These are phyloP conservation scores for Coelastrella sp. DNA, from an alignment of 139 green algal species.

Conservation along the genomic window DNA sequence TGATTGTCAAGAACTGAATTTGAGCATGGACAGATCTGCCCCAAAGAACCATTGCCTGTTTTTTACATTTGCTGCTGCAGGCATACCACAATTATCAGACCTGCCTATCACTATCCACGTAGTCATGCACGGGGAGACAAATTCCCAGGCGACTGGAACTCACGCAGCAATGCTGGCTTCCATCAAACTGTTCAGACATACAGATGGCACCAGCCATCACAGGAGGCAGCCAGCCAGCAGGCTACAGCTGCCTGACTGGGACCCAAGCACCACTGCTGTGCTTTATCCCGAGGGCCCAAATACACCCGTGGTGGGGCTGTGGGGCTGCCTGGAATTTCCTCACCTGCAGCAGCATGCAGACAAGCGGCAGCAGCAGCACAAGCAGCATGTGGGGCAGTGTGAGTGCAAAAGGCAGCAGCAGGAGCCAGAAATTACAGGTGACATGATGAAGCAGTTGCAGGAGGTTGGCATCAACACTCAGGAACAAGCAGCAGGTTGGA, in stretches of 20 bases:
- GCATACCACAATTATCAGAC: background rate
- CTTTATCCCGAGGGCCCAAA: conserved; percentile 33
- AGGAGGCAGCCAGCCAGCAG: conserved; percentile 1
- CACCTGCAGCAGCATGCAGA: too few relatives aligned
- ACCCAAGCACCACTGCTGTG: conserved; percentile 34
- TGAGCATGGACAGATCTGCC: background rate
- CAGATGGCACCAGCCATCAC: conserved; percentile 36
- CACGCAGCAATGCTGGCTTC: conserved; percentile 39
- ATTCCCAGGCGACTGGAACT: conserved; percentile 36
- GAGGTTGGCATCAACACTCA: background rate
- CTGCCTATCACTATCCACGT: conserved; percentile 36
- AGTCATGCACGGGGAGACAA: conserved; percentile 44
- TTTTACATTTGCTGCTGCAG: background rate
- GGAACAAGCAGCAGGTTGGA: too few relatives aligned
- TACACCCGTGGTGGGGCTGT: conserved; percentile 8
- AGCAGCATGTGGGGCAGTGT: background rate
- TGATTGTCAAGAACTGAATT: too few relatives aligned
- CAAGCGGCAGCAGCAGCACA: background rate
- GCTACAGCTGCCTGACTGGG: conserved; percentile 36
- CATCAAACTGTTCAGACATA: conserved; percentile 31
- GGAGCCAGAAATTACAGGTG: background rate
- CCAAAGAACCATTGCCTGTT: background rate
- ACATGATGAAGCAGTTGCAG: background rate
- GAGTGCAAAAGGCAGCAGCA: too few relatives aligned
- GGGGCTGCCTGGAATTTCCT: background rate